These are phyloP conservation scores for Candolleomyces efflorescens DNA, from an alignment of 768 basidiomycete species.

Conservation along the genomic window DNA sequence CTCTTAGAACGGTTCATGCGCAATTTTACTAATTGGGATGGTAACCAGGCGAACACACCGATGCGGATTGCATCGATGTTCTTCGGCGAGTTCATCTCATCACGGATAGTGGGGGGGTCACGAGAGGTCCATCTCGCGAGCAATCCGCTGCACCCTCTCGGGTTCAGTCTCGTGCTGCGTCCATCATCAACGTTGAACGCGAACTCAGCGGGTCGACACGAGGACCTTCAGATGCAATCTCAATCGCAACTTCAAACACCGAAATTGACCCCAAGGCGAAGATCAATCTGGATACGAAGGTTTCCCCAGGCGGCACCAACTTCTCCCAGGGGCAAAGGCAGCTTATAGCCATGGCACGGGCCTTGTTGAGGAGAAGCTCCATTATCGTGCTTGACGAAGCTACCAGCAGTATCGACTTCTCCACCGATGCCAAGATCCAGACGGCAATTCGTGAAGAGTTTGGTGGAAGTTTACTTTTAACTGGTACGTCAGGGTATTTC, in stretches of 20 bases:
- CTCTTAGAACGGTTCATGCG: too few species aligned
- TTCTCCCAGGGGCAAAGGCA: constrained; percentile 94
- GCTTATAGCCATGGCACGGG: constrained; percentile 81
- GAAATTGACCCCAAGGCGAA: constrained; percentile 53
- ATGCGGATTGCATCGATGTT: constrained; percentile 76
- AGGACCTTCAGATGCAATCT: constrained; percentile 19
- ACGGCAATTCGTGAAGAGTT: constrained; percentile 85
- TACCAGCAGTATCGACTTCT: constrained; percentile 83
- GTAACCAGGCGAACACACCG: constrained; percentile 63
- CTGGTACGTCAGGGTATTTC: constrained; percentile 41
- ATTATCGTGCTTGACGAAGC: constrained; percentile 82
- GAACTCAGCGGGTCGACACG: constrained; percentile 21
- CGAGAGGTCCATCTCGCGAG: constrained; percentile 47
- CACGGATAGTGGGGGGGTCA: constrained; percentile 41
- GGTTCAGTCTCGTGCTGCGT: constrained; percentile 37
- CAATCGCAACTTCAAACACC: constrained; percentile 41
- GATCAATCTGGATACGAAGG: constrained; percentile 69
- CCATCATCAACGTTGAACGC: constrained; percentile 34
- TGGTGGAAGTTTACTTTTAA: constrained; percentile 65
- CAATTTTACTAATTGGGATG: background rate
- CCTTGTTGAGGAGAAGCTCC: constrained; percentile 64
- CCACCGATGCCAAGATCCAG: constrained; percentile 89
- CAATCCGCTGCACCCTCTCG: constrained; percentile 46
- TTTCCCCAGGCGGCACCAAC: constrained; percentile 84
- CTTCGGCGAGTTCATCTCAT: constrained; percentile 80